phyloP scores from a whole-genome alignment of 177 flowering plant genomes.

The Tripterygium wilfordii region DNA sequence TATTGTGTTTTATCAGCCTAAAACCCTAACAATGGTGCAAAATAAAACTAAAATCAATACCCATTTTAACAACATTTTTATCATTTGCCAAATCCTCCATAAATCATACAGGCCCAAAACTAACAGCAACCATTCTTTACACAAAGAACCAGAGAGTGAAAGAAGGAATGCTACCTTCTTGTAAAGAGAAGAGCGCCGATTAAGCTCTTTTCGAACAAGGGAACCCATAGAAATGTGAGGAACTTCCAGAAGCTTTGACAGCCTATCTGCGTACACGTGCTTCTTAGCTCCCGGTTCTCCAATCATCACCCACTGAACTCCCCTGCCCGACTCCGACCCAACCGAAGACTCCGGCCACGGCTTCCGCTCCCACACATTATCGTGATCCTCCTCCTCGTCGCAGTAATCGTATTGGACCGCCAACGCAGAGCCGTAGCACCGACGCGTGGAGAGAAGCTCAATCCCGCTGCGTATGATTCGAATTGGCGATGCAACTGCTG shows the following conservation, averaged over 20 bases:
- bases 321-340: conserved; percentile 40
- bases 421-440: conserved; percentile 57
- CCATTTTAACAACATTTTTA: too few relatives aligned
- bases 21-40: too few relatives aligned
- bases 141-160: too few relatives aligned
- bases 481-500: conserved; percentile 5
- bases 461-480: conserved; percentile 3
- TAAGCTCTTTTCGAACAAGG: conserved; percentile 78
- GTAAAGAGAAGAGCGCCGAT: conserved; percentile 68
- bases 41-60: too few relatives aligned
- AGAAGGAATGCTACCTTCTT: conserved; percentile 39
- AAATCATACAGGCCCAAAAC: too few relatives aligned
- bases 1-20: too few relatives aligned
- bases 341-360: conserved; percentile 22
- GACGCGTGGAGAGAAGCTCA: conserved; percentile 3
- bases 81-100: too few relatives aligned
- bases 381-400: conserved; percentile 27
- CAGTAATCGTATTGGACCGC: conserved; percentile 43
- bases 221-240: conserved; percentile 90
- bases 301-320: conserved; percentile 93
- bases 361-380: conserved; percentile 3
- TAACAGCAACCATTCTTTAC: too few relatives aligned
- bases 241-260: conserved; percentile 80
- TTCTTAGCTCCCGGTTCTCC: conserved; percentile 70
- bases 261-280: conserved; percentile 66